Evolutionary conservation across 805 yeast species (phyloP).

Genomic region (Schwanniomyces pseudopolymorphus): DNA sequence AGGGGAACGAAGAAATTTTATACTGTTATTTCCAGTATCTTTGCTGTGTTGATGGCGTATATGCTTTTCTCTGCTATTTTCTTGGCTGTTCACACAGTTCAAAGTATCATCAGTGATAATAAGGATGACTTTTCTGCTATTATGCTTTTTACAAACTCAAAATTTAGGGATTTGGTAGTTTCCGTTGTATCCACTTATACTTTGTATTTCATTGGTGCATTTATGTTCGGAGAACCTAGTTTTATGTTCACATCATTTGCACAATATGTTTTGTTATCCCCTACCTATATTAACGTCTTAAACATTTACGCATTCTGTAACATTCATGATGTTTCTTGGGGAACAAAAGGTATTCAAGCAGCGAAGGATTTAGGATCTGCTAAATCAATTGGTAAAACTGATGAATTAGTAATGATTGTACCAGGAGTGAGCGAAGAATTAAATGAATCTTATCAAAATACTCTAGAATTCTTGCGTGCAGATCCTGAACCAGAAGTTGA

Average conservation of each 20-base stretch:
- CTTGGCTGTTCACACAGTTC: slow-evolving; percentile 72
- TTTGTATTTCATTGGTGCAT: slow-evolving; percentile 74
- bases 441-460: slow-evolving; percentile 68
- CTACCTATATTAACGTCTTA: slow-evolving; percentile 86
- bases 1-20: slow-evolving; percentile 84
- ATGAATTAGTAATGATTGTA: slow-evolving; percentile 40
- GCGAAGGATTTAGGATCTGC: slow-evolving; percentile 82
- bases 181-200: slow-evolving; percentile 83
- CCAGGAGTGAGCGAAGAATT: slow-evolving; percentile 79
- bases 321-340: slow-evolving; percentile 96
- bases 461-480: slow-evolving; percentile 55
- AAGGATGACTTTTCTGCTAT: slow-evolving; percentile 40
- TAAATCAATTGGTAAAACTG: slow-evolving; percentile 48
- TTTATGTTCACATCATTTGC: slow-evolving; percentile 86
- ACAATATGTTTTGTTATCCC: slow-evolving; percentile 82
- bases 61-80: slow-evolving; percentile 85
- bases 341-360: slow-evolving; percentile 80
- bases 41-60: slow-evolving; percentile 86
- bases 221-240: slow-evolving; percentile 85
- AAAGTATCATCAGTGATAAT: slow-evolving; percentile 48
- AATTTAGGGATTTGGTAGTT: slow-evolving; percentile 84
- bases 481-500: slow-evolving; percentile 24
- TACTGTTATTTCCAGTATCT: slow-evolving; percentile 68
- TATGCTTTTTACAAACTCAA: slow-evolving; percentile 59
- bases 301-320: slow-evolving; percentile 96